Base-by-base conservation (phyloP, 768 basidiomycete genomes). In the Mycena epipterygia region DNA sequence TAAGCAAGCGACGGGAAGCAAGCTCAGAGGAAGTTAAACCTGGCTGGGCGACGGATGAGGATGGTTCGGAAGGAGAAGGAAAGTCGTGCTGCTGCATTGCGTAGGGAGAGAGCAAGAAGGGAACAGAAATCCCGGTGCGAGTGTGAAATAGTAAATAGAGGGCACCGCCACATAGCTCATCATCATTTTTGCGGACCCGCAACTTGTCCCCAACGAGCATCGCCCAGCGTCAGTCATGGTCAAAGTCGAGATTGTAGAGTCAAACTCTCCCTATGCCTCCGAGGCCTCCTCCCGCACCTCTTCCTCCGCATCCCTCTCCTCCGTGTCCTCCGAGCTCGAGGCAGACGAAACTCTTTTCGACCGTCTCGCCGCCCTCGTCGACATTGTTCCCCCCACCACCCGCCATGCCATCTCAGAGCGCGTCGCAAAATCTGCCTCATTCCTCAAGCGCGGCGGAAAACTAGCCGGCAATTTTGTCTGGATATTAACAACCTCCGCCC, bases 361-460 rank as follows among this genome's bases (percentile, higher is more conserved):
- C 85, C 94, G 97, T 67, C 74, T 99, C 77, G 87, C 87, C 67
- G 97, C 97, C 29, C 92, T 99, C 80, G 93, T 93, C 75, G 97
- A 99, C 86, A 99, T 99, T 78, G 90, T 99, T 6, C 93, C 97
- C 9, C 98, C 98, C 27, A 84, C 92, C 12, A 97, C 97, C 42
- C 91, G 98, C 70, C 92, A 94, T 75, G 84, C 83, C 76, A 89
- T 99, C 73, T 81, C 88, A 57, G 84, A 90, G 27, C 88, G 87
- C 60, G 76, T 94, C 64, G 83, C 87, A 30, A 86, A 86, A 55
- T 89, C 94, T 0, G 86, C 90, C 5, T 83, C 88, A 2, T 89
- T 92, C 80, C 61, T 95, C 35, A 93, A 90, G 77, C 89, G 88
- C 67, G 85, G 89, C 9, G 86, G 90, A 55, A 94, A 91, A 82